Conservation (phyloP, 2,329 filamentous ascomycete species). For the Colletotrichum abscissum region DNA sequence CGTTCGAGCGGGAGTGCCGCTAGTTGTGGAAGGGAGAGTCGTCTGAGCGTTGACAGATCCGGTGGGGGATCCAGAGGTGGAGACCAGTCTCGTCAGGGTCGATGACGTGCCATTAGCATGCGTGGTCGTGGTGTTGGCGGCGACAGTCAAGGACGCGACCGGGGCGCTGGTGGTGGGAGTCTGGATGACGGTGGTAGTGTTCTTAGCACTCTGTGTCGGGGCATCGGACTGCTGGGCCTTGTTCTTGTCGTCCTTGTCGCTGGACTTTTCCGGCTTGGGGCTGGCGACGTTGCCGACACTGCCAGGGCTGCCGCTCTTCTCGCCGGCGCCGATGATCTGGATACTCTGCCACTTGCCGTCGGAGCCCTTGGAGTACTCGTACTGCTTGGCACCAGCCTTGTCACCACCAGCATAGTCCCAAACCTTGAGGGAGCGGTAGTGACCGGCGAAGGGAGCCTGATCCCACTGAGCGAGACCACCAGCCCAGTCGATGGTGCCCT, state of each 20-base stretch:
- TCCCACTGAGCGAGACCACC: constrained; percentile 61
- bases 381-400: constrained; percentile 39
- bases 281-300: neutral
- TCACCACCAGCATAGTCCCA: constrained; percentile 46
- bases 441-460: constrained; percentile 40
- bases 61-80: constrained; percentile 37
- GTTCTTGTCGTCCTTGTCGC: constrained; percentile 37
- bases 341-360: constrained; percentile 44
- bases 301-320: constrained; percentile 30
- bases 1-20: constrained; percentile 43
- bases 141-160: neutral
- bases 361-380: constrained; percentile 42
- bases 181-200: neutral
- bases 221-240: constrained; percentile 4
- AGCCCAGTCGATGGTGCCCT: constrained; percentile 75
- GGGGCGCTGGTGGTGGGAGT: neutral
- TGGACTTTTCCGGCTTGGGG: constrained; percentile 13
- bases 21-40: constrained; percentile 42
- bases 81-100: constrained; percentile 7
- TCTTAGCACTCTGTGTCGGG: neutral
- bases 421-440: constrained; percentile 42
- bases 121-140: constrained; percentile 37
- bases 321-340: constrained; percentile 42
- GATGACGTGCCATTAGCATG: constrained; percentile 50
- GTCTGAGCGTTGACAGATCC: constrained; percentile 37